Conservation (phyloP, 768 basidiomycete genomes). For the Podaxis sp. region DNA sequence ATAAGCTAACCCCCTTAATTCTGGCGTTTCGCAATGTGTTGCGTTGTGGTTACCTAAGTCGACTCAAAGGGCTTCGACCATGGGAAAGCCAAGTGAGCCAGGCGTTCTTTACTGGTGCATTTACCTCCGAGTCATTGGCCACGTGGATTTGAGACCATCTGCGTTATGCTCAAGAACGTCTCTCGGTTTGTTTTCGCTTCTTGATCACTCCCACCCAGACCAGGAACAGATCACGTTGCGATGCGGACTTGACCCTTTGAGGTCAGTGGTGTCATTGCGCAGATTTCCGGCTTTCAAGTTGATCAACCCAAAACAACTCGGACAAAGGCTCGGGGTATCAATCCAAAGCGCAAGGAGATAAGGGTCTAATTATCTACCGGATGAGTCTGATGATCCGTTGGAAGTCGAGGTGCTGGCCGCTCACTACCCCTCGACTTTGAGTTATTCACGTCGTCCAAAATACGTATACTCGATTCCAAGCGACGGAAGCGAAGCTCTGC, state of each 20-base stretch:
- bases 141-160: constrained; percentile 1
- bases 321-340: neutral
- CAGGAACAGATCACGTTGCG: constrained; percentile 7
- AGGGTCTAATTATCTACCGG: neutral
- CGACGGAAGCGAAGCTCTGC: neutral
- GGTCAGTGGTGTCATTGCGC: neutral
- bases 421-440: neutral
- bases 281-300: neutral
- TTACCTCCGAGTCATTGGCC: neutral
- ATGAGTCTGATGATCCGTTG: constrained; percentile 1
- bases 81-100: neutral
- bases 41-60: constrained; percentile 4
- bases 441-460: neutral
- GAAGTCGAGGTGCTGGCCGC: neutral
- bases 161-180: neutral
- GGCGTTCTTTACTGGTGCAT: neutral
- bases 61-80: constrained; percentile 1
- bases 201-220: neutral
- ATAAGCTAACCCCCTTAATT: neutral
- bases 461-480: neutral
- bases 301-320: neutral
- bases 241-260: neutral
- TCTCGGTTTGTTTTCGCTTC: neutral
- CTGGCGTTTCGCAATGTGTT: constrained; percentile 5
- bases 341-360: neutral